Evolutionary conservation across 495 filamentous ascomycete genomes (phyloP).

Genomic region (Hypoxylon perforatum): DNA sequence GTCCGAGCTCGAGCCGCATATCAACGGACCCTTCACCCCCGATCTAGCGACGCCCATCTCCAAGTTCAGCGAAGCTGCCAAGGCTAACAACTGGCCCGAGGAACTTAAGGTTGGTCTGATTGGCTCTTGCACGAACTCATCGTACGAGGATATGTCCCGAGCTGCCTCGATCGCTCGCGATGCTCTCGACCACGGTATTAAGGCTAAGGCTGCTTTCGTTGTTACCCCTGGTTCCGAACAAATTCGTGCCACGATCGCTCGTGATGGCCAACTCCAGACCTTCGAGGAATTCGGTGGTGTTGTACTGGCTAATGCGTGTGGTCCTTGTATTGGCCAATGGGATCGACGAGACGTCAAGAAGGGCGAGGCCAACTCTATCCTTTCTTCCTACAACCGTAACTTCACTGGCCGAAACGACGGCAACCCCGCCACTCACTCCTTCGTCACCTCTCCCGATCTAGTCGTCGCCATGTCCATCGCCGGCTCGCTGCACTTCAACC

Average conservation of each 20-base stretch:
- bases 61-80: constrained; percentile 94
- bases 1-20: constrained; percentile 92
- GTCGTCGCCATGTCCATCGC: constrained; percentile 93
- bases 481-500: constrained; percentile 95
- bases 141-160: constrained; percentile 99
- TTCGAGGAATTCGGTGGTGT: constrained; percentile 98
- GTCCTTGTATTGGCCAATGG: constrained; percentile 86
- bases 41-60: constrained; percentile 98
- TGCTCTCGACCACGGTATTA: constrained; percentile 91
- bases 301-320: constrained; percentile 96
- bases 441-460: constrained; percentile 98
- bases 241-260: constrained; percentile 93
- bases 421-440: constrained; percentile 98
- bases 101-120: constrained; percentile 97
- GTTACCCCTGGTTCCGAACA: constrained; percentile 98
- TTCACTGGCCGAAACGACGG: constrained; percentile 99
- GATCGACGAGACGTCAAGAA: constrained; percentile 95
- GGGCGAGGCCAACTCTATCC: constrained; percentile 95
- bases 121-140: constrained; percentile 99
- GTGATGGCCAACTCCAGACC: constrained; percentile 94
- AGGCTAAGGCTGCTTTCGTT: constrained; percentile 92
- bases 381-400: constrained; percentile 98
- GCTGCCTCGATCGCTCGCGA: constrained; percentile 94
- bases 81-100: constrained; percentile 94
- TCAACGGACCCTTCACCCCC: constrained; percentile 99